phyloP scores from a whole-genome alignment of 2,329 filamentous ascomycete genomes.

The Calonectria leucothoes region DNA sequence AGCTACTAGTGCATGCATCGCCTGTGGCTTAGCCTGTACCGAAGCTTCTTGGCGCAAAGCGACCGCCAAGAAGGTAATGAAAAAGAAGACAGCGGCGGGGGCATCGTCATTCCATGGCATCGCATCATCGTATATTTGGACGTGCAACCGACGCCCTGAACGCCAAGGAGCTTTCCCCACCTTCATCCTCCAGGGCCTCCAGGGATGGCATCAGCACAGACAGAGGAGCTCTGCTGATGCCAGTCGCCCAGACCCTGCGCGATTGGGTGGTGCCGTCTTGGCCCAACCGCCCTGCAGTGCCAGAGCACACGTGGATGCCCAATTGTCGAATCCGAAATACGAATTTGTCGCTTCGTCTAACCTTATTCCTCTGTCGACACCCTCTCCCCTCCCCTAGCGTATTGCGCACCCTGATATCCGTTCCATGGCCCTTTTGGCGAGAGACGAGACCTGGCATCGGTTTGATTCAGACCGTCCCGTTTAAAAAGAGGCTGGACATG shows the following conservation, averaged over 20 bases:
- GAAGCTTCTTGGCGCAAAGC: neutral
- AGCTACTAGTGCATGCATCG: neutral
- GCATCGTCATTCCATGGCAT: too few species aligned
- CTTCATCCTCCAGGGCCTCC: neutral
- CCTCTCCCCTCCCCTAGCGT: neutral
- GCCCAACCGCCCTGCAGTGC: constrained; percentile 21
- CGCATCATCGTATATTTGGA: too few species aligned
- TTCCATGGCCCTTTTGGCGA: neutral
- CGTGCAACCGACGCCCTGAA: neutral
- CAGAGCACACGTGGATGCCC: constrained; percentile 26
- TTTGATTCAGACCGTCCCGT: neutral
- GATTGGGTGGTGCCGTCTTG: constrained; percentile 16
- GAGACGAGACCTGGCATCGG: neutral
- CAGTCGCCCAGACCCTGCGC: neutral
- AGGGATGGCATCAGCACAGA: neutral
- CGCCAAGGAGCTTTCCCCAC: neutral
- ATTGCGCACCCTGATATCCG: neutral
- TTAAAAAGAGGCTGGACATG: neutral
- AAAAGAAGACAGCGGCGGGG: neutral
- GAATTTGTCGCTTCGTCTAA: constrained; percentile 35
- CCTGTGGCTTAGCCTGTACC: neutral
- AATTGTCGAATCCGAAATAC: constrained; percentile 38
- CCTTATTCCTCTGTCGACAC: constrained; percentile 16
- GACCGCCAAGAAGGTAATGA: neutral
- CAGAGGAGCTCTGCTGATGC: neutral